These are phyloP conservation scores for Rhodotorula mucilaginosa DNA, from an alignment of 1,284 basidiomycete species.

Conservation along the genomic window DNA sequence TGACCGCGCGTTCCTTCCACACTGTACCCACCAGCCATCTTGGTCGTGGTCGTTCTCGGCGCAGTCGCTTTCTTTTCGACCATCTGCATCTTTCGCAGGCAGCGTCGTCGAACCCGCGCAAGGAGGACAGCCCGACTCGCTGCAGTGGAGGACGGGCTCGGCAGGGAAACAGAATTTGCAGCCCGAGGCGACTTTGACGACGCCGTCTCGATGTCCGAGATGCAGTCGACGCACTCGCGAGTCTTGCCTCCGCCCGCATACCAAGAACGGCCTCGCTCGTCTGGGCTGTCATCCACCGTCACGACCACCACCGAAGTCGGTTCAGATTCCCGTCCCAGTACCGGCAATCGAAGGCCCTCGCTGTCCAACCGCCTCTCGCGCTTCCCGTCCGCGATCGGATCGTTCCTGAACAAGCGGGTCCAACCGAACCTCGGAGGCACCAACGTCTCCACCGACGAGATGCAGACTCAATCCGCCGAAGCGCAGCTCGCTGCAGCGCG, in stretches of 20 bases:
- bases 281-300: background rate
- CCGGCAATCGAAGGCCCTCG: background rate
- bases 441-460: background rate
- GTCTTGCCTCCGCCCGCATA: background rate
- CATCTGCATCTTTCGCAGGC: background rate
- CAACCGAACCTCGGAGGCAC: background rate
- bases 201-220: background rate
- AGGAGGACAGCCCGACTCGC: too few species aligned
- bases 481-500: background rate
- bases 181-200: background rate
- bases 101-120: slow-evolving; percentile 6
- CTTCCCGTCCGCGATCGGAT: background rate
- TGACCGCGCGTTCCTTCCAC: too few species aligned
- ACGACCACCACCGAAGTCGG: background rate
- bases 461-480: background rate
- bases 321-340: background rate
- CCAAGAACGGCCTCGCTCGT: background rate
- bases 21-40: too few species aligned
- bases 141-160: background rate
- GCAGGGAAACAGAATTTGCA: background rate
- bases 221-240: background rate
- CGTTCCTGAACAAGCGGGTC: background rate
- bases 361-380: background rate
- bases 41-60: too few species aligned
- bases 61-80: background rate